These are phyloP conservation scores for Infundibulicybe gibba DNA, from an alignment of 768 basidiomycete genomes.

Conservation along the genomic window DNA sequence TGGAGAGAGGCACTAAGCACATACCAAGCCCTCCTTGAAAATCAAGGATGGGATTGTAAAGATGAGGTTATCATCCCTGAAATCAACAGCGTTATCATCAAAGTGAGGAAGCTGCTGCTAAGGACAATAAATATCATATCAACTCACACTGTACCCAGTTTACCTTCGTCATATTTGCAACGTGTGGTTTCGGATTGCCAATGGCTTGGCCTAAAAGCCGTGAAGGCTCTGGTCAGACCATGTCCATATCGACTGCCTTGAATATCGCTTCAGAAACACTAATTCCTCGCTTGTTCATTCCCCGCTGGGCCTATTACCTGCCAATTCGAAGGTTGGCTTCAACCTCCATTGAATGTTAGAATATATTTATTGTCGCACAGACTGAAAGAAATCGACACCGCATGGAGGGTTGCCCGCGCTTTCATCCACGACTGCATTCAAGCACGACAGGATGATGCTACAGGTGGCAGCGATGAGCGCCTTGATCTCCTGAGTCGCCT, in stretches of 20 bases:
- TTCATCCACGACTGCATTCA: too few species aligned
- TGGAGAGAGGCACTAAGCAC: conserved; percentile 34
- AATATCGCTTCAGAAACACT: conserved; percentile 4
- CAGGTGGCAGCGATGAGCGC: too few species aligned
- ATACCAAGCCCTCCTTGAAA: conserved; percentile 34
- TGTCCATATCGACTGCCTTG: conserved; percentile 3
- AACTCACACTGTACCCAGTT: neutral
- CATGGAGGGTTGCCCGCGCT: too few species aligned
- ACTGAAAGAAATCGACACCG: too few species aligned
- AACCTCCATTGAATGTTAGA: neutral
- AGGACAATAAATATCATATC: neutral
- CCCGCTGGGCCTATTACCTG: conserved; percentile 14
- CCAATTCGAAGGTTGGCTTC: conserved; percentile 13
- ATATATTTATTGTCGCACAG: too few species aligned
- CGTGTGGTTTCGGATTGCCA: neutral
- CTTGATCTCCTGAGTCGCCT: too few species aligned
- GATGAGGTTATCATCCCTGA: conserved; percentile 22
- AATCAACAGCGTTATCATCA: conserved; percentile 30
- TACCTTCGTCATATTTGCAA: neutral
- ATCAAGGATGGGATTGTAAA: conserved; percentile 29
- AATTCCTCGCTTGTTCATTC: conserved; percentile 8
- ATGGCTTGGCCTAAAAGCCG: neutral
- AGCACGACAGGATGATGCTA: too few species aligned
- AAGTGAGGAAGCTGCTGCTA: conserved; percentile 17
- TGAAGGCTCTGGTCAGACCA: neutral